Evolutionary conservation across 2,329 filamentous ascomycete genomes (phyloP).

Genomic region (Berkeleyomyces rouxiae): DNA sequence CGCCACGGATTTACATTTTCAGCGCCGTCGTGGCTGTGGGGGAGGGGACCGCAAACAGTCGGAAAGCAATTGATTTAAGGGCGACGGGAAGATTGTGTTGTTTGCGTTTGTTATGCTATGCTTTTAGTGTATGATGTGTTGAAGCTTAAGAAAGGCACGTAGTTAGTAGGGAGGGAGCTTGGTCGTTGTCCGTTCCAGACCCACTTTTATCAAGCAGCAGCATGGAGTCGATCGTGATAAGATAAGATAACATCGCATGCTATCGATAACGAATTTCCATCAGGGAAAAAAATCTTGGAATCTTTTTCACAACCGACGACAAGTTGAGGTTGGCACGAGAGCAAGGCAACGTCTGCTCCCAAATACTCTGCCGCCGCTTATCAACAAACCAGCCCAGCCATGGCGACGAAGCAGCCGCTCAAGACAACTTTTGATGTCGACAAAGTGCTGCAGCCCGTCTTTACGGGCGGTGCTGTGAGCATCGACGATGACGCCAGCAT

Average conservation of each 20-base stretch:
- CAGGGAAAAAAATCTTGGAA: slow-evolving; percentile 10
- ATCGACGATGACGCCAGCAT: slow-evolving; percentile 68
- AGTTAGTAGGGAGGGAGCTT: too few species aligned
- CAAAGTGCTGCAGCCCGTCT: slow-evolving; percentile 78
- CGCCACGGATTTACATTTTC: background rate
- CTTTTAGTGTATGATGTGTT: too few species aligned
- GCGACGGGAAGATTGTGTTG: too few species aligned
- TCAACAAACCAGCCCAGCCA: slow-evolving; percentile 19
- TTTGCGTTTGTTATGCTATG: background rate
- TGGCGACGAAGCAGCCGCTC: slow-evolving; percentile 45
- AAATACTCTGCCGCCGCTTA: background rate
- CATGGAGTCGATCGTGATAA: background rate
- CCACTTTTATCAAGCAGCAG: background rate
- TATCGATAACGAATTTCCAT: slow-evolving; percentile 15
- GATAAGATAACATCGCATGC: background rate
- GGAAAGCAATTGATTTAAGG: too few species aligned
- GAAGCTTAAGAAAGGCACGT: too few species aligned
- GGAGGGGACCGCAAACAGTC: background rate
- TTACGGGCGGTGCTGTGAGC: slow-evolving; percentile 76
- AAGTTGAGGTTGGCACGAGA: slow-evolving; percentile 10
- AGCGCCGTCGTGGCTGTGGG: background rate
- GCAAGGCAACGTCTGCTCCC: background rate
- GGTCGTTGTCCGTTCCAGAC: background rate
- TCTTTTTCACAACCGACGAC: background rate
- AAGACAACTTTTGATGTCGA: slow-evolving; percentile 83